These are phyloP conservation scores for Penicillium lagena DNA, from an alignment of 495 filamentous ascomycete species.

Conservation along the genomic window DNA sequence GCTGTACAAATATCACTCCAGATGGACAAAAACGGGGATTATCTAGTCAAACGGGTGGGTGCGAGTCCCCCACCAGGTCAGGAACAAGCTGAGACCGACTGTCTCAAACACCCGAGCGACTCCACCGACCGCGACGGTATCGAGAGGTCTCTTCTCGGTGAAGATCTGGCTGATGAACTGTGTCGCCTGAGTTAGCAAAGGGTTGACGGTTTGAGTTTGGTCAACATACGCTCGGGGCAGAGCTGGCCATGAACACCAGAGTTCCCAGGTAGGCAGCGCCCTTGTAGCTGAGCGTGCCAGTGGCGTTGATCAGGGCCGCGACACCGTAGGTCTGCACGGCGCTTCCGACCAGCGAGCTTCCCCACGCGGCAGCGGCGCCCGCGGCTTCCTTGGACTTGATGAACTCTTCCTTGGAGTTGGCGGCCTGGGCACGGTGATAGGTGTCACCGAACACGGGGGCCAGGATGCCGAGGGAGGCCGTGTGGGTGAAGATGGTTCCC, in stretches of 20 bases:
- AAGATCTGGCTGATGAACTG: slow-evolving; percentile 83
- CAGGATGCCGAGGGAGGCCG: slow-evolving; percentile 70
- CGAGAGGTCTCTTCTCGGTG: slow-evolving; percentile 83
- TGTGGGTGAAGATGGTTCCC: slow-evolving; percentile 92
- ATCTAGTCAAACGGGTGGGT: slow-evolving; percentile 72
- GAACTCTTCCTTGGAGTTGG: slow-evolving; percentile 96
- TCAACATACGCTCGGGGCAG: slow-evolving; percentile 74
- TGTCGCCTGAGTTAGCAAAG: background rate
- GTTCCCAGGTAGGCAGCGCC: slow-evolving; percentile 89
- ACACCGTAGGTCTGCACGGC: slow-evolving; percentile 91
- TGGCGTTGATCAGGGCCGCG: slow-evolving; percentile 91
- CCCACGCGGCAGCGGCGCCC: slow-evolving; percentile 81
- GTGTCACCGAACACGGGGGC: slow-evolving; percentile 89
- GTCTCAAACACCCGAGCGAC: slow-evolving; percentile 86
- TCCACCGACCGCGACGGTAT: slow-evolving; percentile 80
- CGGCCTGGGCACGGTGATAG: slow-evolving; percentile 84
- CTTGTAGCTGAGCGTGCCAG: slow-evolving; percentile 90
- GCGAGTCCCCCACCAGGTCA: slow-evolving; percentile 96
- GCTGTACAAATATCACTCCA: too few species aligned
- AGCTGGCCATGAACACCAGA: slow-evolving; percentile 85
- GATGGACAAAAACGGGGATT: background rate
- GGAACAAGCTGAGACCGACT: slow-evolving; percentile 81
- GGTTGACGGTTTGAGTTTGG: background rate
- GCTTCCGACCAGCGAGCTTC: slow-evolving; percentile 81
- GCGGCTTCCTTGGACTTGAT: slow-evolving; percentile 86